A percentile compares a stretch with the other conserved stretches of the same genome.
Conservation (phyloP, 768 basidiomycete genomes). For the Tulasnella sp. region DNA sequence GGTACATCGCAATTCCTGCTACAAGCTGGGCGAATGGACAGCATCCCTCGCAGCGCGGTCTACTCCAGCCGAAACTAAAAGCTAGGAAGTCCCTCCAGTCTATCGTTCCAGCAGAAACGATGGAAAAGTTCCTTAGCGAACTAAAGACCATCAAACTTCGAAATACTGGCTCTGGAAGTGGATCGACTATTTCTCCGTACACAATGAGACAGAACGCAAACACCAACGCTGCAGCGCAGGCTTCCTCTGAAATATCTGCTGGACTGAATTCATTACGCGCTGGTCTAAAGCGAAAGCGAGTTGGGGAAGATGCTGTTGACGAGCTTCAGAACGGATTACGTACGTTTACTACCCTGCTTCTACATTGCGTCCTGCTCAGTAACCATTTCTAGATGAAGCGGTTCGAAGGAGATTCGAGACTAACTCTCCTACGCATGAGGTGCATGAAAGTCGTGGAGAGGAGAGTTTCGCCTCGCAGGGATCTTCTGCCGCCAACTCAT, state of each 20-base stretch:
- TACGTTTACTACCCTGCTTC: conserved; percentile 1
- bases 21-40: conserved; percentile 17
- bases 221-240: background rate
- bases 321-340: background rate
- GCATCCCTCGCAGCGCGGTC: conserved; percentile 1
- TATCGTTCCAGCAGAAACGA: conserved; percentile 17
- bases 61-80: background rate
- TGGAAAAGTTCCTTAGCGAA: conserved; percentile 24
- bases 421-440: background rate
- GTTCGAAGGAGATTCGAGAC: background rate
- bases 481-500: background rate
- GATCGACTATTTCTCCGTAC: background rate
- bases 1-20: conserved; percentile 19
- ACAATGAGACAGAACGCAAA: conserved; percentile 1
- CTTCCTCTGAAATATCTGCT: background rate
- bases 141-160: conserved; percentile 20
- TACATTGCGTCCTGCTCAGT: background rate
- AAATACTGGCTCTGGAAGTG: background rate
- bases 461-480: background rate
- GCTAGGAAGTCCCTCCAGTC: conserved; percentile 11
- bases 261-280: conserved; percentile 18
- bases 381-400: background rate
- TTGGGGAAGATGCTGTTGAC: background rate
- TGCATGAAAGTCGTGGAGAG: background rate
- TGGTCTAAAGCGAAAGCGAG: conserved; percentile 13